Evolutionary conservation across 2,329 filamentous ascomycete species (phyloP), one percentile per base, ranked within the genome.

Genomic region (Calonectria honghensis): DNA sequence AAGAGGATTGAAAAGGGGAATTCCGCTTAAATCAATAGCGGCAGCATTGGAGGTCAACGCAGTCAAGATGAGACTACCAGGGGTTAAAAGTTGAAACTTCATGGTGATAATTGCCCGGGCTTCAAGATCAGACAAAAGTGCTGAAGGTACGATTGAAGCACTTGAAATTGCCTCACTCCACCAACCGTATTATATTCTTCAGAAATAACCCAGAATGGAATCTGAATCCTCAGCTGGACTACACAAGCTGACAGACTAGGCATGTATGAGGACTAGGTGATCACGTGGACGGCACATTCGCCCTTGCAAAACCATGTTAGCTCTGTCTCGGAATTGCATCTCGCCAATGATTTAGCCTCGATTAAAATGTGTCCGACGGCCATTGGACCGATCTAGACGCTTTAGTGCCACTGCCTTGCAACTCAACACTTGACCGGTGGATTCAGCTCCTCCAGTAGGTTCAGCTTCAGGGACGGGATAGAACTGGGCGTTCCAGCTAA

Each of bases 221-320:
- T 16, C 27, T 4, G 27, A 54, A 54, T 9, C 27, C 16, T 13
- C 51, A 14, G 16, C 6, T 16, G 24, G 13, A 54, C 29, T 54
- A 4, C 16, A 54, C 24, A 31, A 54, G 29, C 29, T 54, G 51
- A 32, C 13, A 32, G 16, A 10, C 51, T 29, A 31, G 51, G 51
- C 29, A 54, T 54, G 51, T 14, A 20, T 32, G 29, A 54, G 29
- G 51, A 11, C 51, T 54, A 54, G 51, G 16, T 54, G 51, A 54
- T 54, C 51, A 54, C 51, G 51, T 54, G 51, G 51, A 32, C 51
- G 51, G 51, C 51, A 54, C 51, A 54, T 29, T 32, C 51, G 6
- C 41, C 18, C 29, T 54, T 10, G 6, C 29, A 16, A 4, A 54
- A 54, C 29, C 18, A 32, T 32, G 51, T 6, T 54, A 54, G 51